These are phyloP conservation scores for Hanseniaspora sp. DNA, from an alignment of 1,139 yeast species.

Conservation along the genomic window DNA sequence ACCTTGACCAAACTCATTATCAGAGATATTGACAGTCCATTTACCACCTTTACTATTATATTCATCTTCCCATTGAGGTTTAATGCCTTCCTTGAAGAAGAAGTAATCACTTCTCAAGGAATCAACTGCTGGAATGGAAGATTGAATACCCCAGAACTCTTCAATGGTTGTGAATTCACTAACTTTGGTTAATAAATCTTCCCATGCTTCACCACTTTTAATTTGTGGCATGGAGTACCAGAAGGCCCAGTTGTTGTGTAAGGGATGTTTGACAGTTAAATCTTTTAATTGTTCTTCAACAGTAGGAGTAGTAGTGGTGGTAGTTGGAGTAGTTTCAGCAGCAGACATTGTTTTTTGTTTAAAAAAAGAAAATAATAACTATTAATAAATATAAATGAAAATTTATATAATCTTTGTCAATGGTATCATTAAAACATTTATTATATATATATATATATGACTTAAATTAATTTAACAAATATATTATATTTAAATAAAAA, in stretches of 20 bases:
- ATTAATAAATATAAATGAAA: too few species aligned
- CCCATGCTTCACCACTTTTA: constrained; percentile 76
- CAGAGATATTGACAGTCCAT: constrained; percentile 74
- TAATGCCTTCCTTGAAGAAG: constrained; percentile 83
- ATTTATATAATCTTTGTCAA: too few species aligned
- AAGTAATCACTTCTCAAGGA: constrained; percentile 93
- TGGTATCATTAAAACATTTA: too few species aligned
- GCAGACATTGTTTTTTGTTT: constrained; percentile 25
- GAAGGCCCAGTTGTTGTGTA: constrained; percentile 86
- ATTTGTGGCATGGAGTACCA: constrained; percentile 96
- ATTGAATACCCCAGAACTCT: constrained; percentile 97
- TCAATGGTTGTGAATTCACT: constrained; percentile 87
- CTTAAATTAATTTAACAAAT: too few species aligned
- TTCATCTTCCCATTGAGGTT: constrained; percentile 98
- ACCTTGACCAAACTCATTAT: constrained; percentile 49
- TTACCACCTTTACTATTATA: constrained; percentile 86
- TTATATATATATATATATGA: too few species aligned
- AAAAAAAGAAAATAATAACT: too few species aligned
- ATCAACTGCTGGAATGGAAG: constrained; percentile 83
- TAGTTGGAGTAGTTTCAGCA: constrained; percentile 29
- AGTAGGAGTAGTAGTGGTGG: constrained; percentile 25
- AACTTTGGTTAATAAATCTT: constrained; percentile 84
- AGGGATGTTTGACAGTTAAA: constrained; percentile 53
- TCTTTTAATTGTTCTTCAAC: constrained; percentile 26
- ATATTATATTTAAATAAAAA: too few species aligned